phyloP scores from a whole-genome alignment of 1,284 basidiomycete species.

The Trametes versicolor region DNA sequence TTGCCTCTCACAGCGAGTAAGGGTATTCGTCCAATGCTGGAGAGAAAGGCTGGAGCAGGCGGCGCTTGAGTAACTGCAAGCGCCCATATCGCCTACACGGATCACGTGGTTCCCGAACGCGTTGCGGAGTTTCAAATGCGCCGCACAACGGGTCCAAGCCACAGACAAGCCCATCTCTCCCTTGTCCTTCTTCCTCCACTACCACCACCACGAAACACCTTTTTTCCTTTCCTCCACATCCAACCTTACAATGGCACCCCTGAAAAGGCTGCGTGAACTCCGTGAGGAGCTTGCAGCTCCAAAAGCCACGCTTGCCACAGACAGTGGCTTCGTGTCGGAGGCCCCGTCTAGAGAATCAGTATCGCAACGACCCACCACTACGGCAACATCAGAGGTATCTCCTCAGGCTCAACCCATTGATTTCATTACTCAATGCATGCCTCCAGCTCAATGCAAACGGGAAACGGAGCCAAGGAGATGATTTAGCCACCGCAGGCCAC shows the following conservation, averaged over 20 bases:
- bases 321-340: conserved; percentile 22
- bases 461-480: not conserved
- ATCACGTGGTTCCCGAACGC: conserved; percentile 20
- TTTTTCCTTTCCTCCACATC: not conserved
- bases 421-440: not conserved
- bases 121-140: conserved; percentile 12
- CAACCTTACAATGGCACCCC: not conserved
- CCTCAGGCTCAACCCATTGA: not conserved
- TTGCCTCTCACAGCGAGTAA: no score
- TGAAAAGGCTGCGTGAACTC: not conserved
- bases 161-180: conserved; percentile 2
- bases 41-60: not conserved
- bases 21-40: not conserved
- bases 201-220: not conserved
- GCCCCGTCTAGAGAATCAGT: conserved; percentile 1
- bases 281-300: not conserved
- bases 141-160: conserved; percentile 13
- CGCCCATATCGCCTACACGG: conserved; percentile 6
- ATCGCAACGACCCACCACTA: not conserved
- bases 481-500: not conserved
- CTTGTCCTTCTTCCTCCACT: not conserved
- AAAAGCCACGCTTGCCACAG: not conserved
- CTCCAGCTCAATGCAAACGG: not conserved
- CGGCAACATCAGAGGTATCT: not conserved
- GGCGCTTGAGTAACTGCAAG: not conserved